These are phyloP conservation scores for Colletotrichum siamense DNA, from an alignment of 2,329 filamentous ascomycete genomes.

Conservation along the genomic window DNA sequence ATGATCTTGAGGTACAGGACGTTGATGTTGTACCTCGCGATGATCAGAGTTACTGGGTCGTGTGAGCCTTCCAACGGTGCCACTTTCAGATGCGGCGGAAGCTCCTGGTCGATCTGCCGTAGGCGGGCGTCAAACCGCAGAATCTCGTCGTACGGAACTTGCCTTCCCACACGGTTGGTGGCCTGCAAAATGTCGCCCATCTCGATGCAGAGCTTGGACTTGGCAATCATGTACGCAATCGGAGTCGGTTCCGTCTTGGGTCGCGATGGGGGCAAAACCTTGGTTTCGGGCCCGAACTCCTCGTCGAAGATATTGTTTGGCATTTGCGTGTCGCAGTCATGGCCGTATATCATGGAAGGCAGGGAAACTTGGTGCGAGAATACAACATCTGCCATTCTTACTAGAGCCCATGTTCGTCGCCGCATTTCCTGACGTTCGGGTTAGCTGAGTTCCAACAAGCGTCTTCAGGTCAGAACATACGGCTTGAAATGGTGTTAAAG, in stretches of 20 bases:
- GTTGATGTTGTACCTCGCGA: slow-evolving; percentile 84
- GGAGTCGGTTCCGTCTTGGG: slow-evolving; percentile 75
- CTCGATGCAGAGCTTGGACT: slow-evolving; percentile 70
- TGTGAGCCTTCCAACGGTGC: slow-evolving; percentile 76
- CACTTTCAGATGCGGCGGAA: slow-evolving; percentile 82
- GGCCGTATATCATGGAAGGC: slow-evolving; percentile 72
- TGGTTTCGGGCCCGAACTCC: slow-evolving; percentile 74
- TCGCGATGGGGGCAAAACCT: slow-evolving; percentile 69
- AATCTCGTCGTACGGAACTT: slow-evolving; percentile 68
- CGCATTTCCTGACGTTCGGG: slow-evolving; percentile 66
- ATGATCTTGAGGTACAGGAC: slow-evolving; percentile 88
- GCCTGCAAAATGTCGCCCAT: slow-evolving; percentile 76
- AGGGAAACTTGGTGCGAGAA: slow-evolving; percentile 78
- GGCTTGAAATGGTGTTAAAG: slow-evolving; percentile 74
- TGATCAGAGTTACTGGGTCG: slow-evolving; percentile 84
- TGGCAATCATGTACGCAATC: slow-evolving; percentile 80
- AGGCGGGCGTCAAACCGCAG: slow-evolving; percentile 66
- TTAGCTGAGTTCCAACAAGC: not conserved
- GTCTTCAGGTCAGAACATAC: slow-evolving; percentile 41
- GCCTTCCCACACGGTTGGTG: slow-evolving; percentile 60
- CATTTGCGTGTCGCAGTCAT: slow-evolving; percentile 77
- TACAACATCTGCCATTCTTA: slow-evolving; percentile 76
- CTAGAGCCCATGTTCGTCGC: slow-evolving; percentile 70
- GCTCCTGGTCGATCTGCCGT: slow-evolving; percentile 65
- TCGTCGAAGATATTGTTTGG: slow-evolving; percentile 84